These are phyloP conservation scores for Eugenia klotzschiana DNA, from an alignment of 441 rosid species.

Conservation along the genomic window DNA sequence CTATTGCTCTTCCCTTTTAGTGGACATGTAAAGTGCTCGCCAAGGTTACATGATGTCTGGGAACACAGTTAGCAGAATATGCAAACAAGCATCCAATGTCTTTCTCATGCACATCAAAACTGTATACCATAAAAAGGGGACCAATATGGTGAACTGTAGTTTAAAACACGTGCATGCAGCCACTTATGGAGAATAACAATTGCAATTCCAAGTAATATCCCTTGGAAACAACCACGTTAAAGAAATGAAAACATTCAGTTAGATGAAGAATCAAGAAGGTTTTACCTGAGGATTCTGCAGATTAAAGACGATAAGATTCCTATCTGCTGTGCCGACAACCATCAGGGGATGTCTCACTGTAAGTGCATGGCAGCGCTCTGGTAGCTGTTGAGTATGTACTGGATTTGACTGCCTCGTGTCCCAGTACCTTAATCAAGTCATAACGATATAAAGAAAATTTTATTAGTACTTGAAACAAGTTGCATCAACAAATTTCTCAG, in stretches of 20 bases:
- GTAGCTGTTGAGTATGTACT: constrained; percentile 86
- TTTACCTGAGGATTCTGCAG: constrained; percentile 85
- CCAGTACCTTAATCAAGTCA: constrained; percentile 49
- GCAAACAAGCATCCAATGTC: not conserved
- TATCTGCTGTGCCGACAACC: constrained; percentile 96
- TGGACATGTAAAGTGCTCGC: not conserved
- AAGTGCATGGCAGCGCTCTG: constrained; percentile 78
- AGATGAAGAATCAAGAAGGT: not conserved
- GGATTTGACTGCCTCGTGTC: constrained; percentile 77
- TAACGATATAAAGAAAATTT: not conserved
- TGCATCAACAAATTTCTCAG: not conserved
- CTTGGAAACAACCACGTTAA: not conserved
- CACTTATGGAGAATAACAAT: not conserved
- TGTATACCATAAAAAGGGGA: not conserved
- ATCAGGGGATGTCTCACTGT: constrained; percentile 74
- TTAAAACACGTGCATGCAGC: not conserved
- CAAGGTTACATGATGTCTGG: not conserved
- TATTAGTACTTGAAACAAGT: not conserved
- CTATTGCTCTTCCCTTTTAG: not conserved
- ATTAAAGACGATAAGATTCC: constrained; percentile 71
- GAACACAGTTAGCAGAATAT: not conserved
- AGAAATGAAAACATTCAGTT: not conserved
- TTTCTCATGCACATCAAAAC: not conserved
- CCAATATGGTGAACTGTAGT: not conserved
- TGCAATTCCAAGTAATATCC: not conserved